Conservation (phyloP, 257 asterid genomes). For the Forsythia viridissima region DNA sequence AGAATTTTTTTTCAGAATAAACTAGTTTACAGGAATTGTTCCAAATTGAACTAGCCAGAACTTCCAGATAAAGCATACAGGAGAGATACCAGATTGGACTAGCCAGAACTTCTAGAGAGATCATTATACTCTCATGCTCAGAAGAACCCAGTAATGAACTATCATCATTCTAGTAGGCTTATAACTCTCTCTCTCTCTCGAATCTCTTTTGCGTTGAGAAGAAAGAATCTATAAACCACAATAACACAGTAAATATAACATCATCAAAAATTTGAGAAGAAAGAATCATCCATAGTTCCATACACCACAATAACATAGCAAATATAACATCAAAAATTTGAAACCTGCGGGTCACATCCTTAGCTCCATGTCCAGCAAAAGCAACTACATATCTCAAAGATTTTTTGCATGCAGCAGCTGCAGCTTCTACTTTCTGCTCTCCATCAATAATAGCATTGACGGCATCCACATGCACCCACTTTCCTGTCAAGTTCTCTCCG, state of each 20-base stretch:
- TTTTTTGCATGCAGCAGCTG: slow-evolving; percentile 89
- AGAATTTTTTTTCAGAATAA: background rate
- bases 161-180: background rate
- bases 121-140: background rate
- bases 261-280: background rate
- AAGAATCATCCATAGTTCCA: background rate
- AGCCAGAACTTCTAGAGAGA: background rate
- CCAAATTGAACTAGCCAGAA: background rate
- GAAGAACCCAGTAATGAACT: slow-evolving; percentile 3
- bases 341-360: slow-evolving; percentile 99
- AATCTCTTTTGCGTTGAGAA: background rate
- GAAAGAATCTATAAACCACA: too few species aligned
- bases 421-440: slow-evolving; percentile 88
- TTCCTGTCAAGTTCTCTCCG: slow-evolving; percentile 88
- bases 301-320: slow-evolving; percentile 15
- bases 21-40: background rate
- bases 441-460: slow-evolving; percentile 82
- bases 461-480: slow-evolving; percentile 94
- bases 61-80: background rate
- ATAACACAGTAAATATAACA: background rate
- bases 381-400: slow-evolving; percentile 89
- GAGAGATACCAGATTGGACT: background rate
- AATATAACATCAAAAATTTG: slow-evolving; percentile 26
- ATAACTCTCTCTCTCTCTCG: background rate
- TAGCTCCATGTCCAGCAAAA: slow-evolving; percentile 95